Percentiles rank a stretch among this genome's conserved stretches.
Evolutionary conservation across 2,329 filamentous ascomycete genomes (phyloP).

Genomic region (Colletotrichum spaethianum): DNA sequence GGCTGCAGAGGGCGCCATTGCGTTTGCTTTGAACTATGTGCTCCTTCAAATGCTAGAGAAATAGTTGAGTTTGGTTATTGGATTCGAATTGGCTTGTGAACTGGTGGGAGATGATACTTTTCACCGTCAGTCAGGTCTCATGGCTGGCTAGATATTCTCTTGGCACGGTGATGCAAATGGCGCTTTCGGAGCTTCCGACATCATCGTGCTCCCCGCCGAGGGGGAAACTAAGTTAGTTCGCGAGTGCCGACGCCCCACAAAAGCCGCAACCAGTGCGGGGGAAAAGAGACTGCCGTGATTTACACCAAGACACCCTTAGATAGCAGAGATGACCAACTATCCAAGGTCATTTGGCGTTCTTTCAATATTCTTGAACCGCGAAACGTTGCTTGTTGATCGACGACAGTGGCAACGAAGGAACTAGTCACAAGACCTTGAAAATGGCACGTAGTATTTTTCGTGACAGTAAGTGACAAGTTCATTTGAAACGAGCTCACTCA

Average conservation of each 20-base stretch:
- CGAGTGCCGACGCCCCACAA: neutral
- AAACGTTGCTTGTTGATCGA: neutral
- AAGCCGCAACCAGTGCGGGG: neutral
- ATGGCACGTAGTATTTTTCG: constrained; percentile 1
- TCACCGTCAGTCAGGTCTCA: neutral
- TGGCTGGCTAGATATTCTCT: neutral
- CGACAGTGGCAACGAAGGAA: neutral
- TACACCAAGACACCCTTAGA: neutral
- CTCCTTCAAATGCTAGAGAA: neutral
- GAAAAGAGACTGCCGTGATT: neutral
- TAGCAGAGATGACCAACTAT: neutral
- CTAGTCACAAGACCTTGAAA: neutral
- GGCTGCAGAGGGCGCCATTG: neutral
- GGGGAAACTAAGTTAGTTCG: neutral
- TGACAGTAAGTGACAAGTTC: neutral
- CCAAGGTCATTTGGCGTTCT: neutral
- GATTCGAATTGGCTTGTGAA: neutral
- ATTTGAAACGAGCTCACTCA: neutral
- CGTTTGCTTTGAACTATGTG: neutral
- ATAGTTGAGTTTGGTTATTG: neutral
- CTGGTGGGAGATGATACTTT: neutral
- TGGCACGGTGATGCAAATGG: neutral
- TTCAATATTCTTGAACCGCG: neutral
- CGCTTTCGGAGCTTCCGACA: constrained; percentile 1
- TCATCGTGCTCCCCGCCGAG: neutral